Percentiles rank a stretch among this genome's conserved stretches.
Evolutionary conservation across 2,329 filamentous ascomycete species (phyloP).

Genomic region (Aspergillus sp.): DNA sequence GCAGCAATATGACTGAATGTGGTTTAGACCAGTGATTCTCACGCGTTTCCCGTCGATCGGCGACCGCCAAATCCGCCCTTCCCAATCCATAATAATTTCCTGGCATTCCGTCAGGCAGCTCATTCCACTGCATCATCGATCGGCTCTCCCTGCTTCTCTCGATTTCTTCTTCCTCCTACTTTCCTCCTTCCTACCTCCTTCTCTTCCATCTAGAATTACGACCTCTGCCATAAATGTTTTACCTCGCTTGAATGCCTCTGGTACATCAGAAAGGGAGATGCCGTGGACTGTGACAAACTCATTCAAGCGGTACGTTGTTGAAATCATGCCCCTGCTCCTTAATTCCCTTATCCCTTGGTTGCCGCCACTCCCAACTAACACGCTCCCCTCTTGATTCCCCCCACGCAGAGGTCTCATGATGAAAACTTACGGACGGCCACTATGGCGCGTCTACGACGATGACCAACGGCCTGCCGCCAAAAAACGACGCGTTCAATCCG

Average conservation of each 20-base stretch:
- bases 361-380: conserved; percentile 1
- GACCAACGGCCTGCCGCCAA: conserved; percentile 46
- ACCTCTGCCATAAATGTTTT: conserved; percentile 16
- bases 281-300: conserved; percentile 55
- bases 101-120: conserved; percentile 6
- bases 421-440: conserved; percentile 52
- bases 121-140: conserved; percentile 14
- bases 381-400: conserved; percentile 7
- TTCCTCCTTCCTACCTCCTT: neutral
- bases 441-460: conserved; percentile 52
- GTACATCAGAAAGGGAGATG: conserved; percentile 39
- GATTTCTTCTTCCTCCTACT: neutral
- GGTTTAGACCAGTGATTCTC: conserved; percentile 30
- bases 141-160: conserved; percentile 8
- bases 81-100: conserved; percentile 15
- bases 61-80: conserved; percentile 23
- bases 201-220: too few species aligned
- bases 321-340: conserved; percentile 2
- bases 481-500: conserved; percentile 46
- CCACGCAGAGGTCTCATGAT: conserved; percentile 49
- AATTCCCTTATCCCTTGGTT: conserved; percentile 10
- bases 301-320: conserved; percentile 47
- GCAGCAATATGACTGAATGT: conserved; percentile 31
- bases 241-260: conserved; percentile 14
- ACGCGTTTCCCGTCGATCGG: conserved; percentile 28